Conservation (phyloP, 2,329 filamentous ascomycete species). For the Erysiphe pulchra region DNA sequence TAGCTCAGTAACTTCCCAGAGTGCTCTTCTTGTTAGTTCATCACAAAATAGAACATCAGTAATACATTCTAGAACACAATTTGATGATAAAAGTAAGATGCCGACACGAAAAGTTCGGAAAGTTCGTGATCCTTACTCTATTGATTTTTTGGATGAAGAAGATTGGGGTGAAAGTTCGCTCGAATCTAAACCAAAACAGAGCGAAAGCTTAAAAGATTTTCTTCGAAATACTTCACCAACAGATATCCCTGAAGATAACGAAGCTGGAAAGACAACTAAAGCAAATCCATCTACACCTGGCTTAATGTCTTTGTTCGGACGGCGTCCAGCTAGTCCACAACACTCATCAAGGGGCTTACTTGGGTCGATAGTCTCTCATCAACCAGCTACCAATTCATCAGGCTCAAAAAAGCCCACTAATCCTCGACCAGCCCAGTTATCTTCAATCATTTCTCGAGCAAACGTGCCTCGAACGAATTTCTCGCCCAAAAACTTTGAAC, state of each 20-base stretch:
- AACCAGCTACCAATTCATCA: slow-evolving; percentile 7
- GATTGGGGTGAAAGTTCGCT: slow-evolving; percentile 11
- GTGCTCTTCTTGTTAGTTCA: slow-evolving; percentile 30
- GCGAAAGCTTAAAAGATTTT: slow-evolving; percentile 52
- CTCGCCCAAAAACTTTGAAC: slow-evolving; percentile 25
- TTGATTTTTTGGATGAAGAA: slow-evolving; percentile 37
- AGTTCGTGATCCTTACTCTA: slow-evolving; percentile 76
- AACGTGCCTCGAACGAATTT: slow-evolving; percentile 15
- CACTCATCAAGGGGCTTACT: slow-evolving; percentile 11
- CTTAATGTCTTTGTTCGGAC: slow-evolving; percentile 31
- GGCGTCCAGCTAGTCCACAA: slow-evolving; percentile 13
- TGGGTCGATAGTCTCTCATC: neutral
- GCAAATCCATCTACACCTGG: slow-evolving; percentile 39
- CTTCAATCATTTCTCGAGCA: slow-evolving; percentile 13
- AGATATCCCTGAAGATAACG: slow-evolving; percentile 4
- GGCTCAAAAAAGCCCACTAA: slow-evolving; percentile 5
- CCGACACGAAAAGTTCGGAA: slow-evolving; percentile 52
- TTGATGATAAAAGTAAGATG: slow-evolving; percentile 19
- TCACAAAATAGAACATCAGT: slow-evolving; percentile 13
- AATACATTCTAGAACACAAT: slow-evolving; percentile 4
- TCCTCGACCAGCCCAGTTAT: slow-evolving; percentile 10
- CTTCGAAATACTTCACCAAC: slow-evolving; percentile 44
- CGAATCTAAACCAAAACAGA: slow-evolving; percentile 12
- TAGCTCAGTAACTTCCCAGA: slow-evolving; percentile 40
- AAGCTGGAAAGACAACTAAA: slow-evolving; percentile 18